Percentiles rank a stretch among this genome's conserved stretches.
These are phyloP conservation scores for Rhododendron mucronatum DNA, from an alignment of 148 eudicot genomes.

Conservation along the genomic window DNA sequence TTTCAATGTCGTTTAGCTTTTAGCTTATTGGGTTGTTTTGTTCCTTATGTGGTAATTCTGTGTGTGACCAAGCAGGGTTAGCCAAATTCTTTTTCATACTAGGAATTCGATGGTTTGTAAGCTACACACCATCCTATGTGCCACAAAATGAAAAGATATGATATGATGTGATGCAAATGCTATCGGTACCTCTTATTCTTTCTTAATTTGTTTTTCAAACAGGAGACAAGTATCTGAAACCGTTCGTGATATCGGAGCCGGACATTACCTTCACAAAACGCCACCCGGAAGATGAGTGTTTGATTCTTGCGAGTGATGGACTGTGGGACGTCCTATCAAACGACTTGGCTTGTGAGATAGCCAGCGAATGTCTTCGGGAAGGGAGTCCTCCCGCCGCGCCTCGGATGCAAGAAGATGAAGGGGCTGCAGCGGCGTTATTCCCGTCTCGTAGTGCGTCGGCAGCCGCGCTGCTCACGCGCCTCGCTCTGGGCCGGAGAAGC, in stretches of 20 bases:
- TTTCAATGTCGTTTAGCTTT: not conserved
- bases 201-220: slow-evolving; percentile 5
- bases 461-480: slow-evolving; percentile 38
- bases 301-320: slow-evolving; percentile 44
- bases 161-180: not conserved
- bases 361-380: slow-evolving; percentile 23
- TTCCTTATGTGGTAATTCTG: not conserved
- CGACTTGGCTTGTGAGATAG: slow-evolving; percentile 30
- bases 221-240: slow-evolving; percentile 41
- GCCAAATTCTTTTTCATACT: not conserved
- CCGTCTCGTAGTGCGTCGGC: slow-evolving; percentile 27
- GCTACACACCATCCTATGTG: not conserved
- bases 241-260: slow-evolving; percentile 31
- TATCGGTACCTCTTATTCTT: not conserved
- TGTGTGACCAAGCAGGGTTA: not conserved
- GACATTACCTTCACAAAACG: slow-evolving; percentile 30
- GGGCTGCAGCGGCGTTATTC: not conserved
- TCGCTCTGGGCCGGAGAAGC: slow-evolving; percentile 35
- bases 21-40: not conserved
- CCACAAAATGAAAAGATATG: not conserved
- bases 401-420: not conserved
- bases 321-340: slow-evolving; percentile 40
- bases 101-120: not conserved
- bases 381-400: not conserved
- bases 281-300: slow-evolving; percentile 31